Base-by-base conservation (phyloP, 192 early-diverging fungal species). In the Mycoemilia scoparia region DNA sequence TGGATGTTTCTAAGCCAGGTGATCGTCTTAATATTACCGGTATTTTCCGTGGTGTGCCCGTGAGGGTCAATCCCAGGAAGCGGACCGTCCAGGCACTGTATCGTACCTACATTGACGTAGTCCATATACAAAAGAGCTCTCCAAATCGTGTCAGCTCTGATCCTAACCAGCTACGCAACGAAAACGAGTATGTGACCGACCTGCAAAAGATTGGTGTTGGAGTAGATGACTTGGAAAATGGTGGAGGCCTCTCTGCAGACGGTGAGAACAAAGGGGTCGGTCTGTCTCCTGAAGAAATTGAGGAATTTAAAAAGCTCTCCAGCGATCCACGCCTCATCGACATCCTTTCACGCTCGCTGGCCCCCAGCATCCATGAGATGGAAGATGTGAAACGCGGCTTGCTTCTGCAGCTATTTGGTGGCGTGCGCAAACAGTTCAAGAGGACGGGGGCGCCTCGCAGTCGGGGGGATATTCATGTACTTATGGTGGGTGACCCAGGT, bases 351-450 rank as follows among this genome's bases (percentile, higher is more conserved):
- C 64, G 70, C 3, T 92, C 87, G 20, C 57, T 96, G 43, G 86
- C 89, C 2, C 93, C 93, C 24, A 84, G 82, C 37, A 92, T 97
- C 46, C 91, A 70, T 41, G 90, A 87, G 46, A 69, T 93, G 62
- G 85, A 93, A 20, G 88, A 95, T 56, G 86, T 95, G n/a, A 97
- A 97, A 64, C 89, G 91, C 52, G 93, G 88, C 3, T 74, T 91
- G 19, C 52, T 97, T 23, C 53, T 97, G 45, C 90, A 95, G 51
- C 62, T 97, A 32, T 93, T 97, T 70, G 93, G 93, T 33, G 93
- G 90, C 6, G 73, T 82, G 15, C 76, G 84, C 59, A 95, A 95
- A 66, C 73, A 71, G 41, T 67, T 75, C 38, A 54, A 50, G 7
- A 73, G 64, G 36, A 67, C 67, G 24, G 81, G 79, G 11, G 66